These are phyloP conservation scores for Pelomyxa schiedti DNA, from an alignment of 78 protist species.

Conservation along the genomic window DNA sequence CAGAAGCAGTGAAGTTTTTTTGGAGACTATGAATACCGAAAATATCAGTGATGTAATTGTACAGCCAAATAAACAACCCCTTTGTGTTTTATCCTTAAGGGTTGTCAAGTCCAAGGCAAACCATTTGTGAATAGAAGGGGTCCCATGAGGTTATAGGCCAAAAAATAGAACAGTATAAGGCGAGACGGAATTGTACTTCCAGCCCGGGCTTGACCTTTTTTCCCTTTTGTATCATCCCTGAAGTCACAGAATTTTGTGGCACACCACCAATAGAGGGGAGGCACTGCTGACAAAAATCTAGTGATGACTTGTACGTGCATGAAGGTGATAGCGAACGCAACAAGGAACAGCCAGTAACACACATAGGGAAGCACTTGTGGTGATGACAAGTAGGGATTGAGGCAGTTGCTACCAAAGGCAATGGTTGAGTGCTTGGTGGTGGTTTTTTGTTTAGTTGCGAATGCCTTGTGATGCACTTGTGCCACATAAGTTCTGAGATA, in stretches of 20 bases:
- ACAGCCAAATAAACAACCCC: no score
- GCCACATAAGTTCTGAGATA: neutral
- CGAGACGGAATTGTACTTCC: no score
- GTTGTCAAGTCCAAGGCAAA: conserved; percentile 31
- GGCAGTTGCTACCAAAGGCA: no score
- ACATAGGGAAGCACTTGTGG: neutral
- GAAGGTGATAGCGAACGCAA: neutral
- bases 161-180: neutral
- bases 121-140: conserved; percentile 10
- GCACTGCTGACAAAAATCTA: conserved; percentile 6
- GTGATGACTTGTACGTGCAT: conserved; percentile 31
- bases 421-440: no score
- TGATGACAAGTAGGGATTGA: neutral
- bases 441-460: no score
- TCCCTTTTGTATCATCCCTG: no score
- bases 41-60: no score
- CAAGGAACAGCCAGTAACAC: neutral
- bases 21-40: no score
- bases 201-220: no score
- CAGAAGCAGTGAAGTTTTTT: no score
- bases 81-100: no score
- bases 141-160: conserved; percentile 1
- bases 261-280: neutral
- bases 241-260: neutral
- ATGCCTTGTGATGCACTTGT: neutral